These are phyloP conservation scores for Ogataea angusta DNA, from an alignment of 805 yeast genomes.

Conservation along the genomic window DNA sequence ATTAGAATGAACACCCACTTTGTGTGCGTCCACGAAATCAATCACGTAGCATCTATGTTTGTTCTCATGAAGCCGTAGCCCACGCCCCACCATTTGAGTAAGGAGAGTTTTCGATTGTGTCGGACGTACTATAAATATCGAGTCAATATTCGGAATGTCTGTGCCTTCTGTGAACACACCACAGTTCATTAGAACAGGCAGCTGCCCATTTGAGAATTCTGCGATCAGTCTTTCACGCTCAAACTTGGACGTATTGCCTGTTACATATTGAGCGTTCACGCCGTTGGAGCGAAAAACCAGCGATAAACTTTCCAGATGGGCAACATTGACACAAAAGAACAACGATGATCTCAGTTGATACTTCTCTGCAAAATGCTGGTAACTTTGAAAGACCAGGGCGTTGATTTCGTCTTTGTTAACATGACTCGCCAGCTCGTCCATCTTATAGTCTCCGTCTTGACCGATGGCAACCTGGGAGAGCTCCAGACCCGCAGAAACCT, in stretches of 20 bases:
- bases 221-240: constrained; percentile 51
- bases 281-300: constrained; percentile 54
- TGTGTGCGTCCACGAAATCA: constrained; percentile 68
- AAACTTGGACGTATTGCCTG: constrained; percentile 55
- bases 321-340: constrained; percentile 72
- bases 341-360: constrained; percentile 57
- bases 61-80: constrained; percentile 59
- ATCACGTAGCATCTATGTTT: constrained; percentile 70
- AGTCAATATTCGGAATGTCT: constrained; percentile 86
- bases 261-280: constrained; percentile 65
- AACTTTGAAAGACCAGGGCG: constrained; percentile 51
- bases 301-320: constrained; percentile 58
- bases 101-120: constrained; percentile 69
- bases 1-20: constrained; percentile 26
- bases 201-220: constrained; percentile 58
- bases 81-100: constrained; percentile 90
- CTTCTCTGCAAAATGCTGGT: constrained; percentile 42
- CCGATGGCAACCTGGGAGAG: constrained; percentile 24
- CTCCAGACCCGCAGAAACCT: constrained; percentile 43
- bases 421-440: constrained; percentile 46
- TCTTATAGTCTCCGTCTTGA: constrained; percentile 50
- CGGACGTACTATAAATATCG: constrained; percentile 74
- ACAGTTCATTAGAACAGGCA: constrained; percentile 80
- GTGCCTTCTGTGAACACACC: constrained; percentile 94
- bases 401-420: constrained; percentile 56